phyloP scores from a whole-genome alignment of 2,329 filamentous ascomycete genomes.

The Niveomyces coronatus region DNA sequence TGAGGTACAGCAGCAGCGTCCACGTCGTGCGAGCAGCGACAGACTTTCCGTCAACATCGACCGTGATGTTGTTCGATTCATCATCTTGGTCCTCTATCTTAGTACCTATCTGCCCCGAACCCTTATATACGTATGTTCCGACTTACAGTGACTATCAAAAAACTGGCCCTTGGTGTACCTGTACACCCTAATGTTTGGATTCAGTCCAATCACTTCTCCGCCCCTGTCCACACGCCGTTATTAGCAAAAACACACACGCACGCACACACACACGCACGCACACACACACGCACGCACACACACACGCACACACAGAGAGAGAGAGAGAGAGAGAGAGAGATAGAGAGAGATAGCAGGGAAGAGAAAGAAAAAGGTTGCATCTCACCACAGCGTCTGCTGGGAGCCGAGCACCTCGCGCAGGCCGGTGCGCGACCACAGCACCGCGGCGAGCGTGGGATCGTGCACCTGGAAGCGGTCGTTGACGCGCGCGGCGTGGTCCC shows the following conservation, averaged over 20 bases:
- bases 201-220: slow-evolving; percentile 72
- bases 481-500: slow-evolving; percentile 70
- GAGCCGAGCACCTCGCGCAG: slow-evolving; percentile 55
- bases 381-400: too few species aligned
- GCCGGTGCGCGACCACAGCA: slow-evolving; percentile 68
- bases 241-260: slow-evolving; percentile 12
- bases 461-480: slow-evolving; percentile 84
- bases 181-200: slow-evolving; percentile 82
- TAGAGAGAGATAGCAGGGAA: too few species aligned
- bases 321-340: too few species aligned
- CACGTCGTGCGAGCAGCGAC: slow-evolving; percentile 57
- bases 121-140: not conserved
- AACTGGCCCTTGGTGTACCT: slow-evolving; percentile 79
- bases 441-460: slow-evolving; percentile 62
- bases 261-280: not conserved
- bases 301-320: slow-evolving; percentile 10
- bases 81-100: slow-evolving; percentile 56
- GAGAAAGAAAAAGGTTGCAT: too few species aligned
- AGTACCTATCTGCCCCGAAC: not conserved
- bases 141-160: slow-evolving; percentile 83
- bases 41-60: slow-evolving; percentile 28
- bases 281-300: slow-evolving; percentile 11
- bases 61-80: slow-evolving; percentile 64
- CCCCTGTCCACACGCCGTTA: slow-evolving; percentile 62
- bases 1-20: slow-evolving; percentile 84